A percentile compares a stretch with the other conserved stretches of the same genome.
phyloP scores from a whole-genome alignment of 2,329 filamentous ascomycete species.

The Westerdykella ornata region DNA sequence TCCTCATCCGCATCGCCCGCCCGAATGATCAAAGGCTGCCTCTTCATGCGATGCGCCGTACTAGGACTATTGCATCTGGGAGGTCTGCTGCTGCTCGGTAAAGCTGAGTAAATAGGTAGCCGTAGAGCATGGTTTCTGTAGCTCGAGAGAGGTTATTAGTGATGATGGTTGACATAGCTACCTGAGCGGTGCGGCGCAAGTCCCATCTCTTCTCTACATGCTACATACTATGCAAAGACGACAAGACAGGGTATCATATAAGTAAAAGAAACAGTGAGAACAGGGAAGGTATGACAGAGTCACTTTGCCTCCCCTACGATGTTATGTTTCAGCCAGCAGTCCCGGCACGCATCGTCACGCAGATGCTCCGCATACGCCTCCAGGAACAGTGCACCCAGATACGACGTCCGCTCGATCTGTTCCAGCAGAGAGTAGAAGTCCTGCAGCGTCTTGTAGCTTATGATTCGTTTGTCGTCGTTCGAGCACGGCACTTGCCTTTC shows the following conservation, averaged over 20 bases:
- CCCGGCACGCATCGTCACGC: slow-evolving; percentile 15
- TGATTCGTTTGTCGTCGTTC: slow-evolving; percentile 1
- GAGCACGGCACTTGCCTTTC: neutral
- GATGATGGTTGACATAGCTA: no score
- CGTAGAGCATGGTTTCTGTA: no score
- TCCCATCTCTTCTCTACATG: no score
- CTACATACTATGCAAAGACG: no score
- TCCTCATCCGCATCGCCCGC: no score
- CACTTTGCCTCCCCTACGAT: slow-evolving; percentile 1
- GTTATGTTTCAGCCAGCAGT: slow-evolving; percentile 21
- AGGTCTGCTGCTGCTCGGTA: no score
- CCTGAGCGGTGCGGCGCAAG: no score
- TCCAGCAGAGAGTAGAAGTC: slow-evolving; percentile 26
- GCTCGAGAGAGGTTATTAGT: no score
- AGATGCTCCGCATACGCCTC: slow-evolving; percentile 25
- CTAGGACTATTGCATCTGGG: no score
- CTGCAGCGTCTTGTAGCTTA: slow-evolving; percentile 18
- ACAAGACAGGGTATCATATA: neutral
- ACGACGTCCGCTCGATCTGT: slow-evolving; percentile 9
- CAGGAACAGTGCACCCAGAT: slow-evolving; percentile 14
- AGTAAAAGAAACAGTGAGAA: slow-evolving; percentile 6
- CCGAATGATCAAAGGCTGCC: no score
- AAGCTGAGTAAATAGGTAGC: no score
- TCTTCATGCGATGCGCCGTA: no score
- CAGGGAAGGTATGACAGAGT: neutral